Base-by-base conservation (phyloP, 768 basidiomycete genomes). In the Collybiopsis confluens region DNA sequence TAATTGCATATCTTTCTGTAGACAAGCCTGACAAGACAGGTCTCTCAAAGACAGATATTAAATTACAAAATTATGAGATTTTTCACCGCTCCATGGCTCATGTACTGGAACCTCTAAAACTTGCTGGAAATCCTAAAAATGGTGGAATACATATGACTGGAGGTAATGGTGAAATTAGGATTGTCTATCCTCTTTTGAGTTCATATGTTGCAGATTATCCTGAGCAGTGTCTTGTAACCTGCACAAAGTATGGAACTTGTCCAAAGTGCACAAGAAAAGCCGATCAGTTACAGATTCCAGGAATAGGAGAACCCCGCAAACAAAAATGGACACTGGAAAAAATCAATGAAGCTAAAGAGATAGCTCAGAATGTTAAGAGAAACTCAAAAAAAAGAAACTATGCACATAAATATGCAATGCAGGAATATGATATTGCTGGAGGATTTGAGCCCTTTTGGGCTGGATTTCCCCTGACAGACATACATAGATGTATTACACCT, bases 1-100 rank as follows among this genome's bases (percentile, higher is more conserved):
- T 76, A 0, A 35, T 77, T 2, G 75, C 63, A 0, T 76, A 77
- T 48, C 64, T 78, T 1, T 68, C 74, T 1, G 65, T 71, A 0
- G 58, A 62, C 4, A 73, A 73, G 5, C 23, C 21, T 9, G n/a
- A 13, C 5, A 47, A 47, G 23, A 44, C 21, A 44, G 8, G 35
- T 16, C 8, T 36, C 35, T 8, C 35, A 36, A 36, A 36, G 16
- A 36, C 8, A 36, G 35, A 36, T 36, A 8, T 16, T 16, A 36
- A 36, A n/a, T n/a, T n/a, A n/a, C n/a, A n/a, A n/a, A n/a, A n/a
- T n/a, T n/a, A n/a, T n/a, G n/a, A n/a, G n/a, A n/a, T n/a, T n/a
- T n/a, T n/a, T n/a, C n/a, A n/a, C n/a, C n/a, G n/a, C n/a, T n/a
- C n/a, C n/a, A n/a, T n/a, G n/a, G n/a, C n/a, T n/a, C n/a, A n/a